These are phyloP conservation scores for Penicillium capsulatum DNA, from an alignment of 2,329 filamentous ascomycete genomes.

Conservation along the genomic window DNA sequence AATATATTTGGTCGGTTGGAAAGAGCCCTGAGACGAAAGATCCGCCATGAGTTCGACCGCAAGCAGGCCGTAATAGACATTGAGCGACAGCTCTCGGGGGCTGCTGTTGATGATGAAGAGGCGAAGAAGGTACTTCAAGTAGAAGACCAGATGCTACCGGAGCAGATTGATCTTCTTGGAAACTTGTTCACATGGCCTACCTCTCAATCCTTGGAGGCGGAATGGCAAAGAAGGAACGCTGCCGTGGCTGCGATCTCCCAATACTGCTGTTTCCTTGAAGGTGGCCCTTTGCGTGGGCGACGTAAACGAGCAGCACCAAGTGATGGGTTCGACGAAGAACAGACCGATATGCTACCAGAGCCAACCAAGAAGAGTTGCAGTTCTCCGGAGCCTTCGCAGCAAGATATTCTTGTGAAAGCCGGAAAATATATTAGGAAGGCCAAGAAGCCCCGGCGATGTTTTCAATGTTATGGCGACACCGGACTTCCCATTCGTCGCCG, in stretches of 20 bases:
- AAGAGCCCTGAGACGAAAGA: background rate
- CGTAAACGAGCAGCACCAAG: conserved; percentile 6
- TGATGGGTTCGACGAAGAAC: conserved; percentile 6
- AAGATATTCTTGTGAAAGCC: conserved; percentile 8
- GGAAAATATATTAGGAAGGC: conserved; percentile 12
- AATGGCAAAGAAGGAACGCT: conserved; percentile 12
- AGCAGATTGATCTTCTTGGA: conserved; percentile 15
- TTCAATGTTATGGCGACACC: conserved; percentile 15
- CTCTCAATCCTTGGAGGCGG: conserved; percentile 12
- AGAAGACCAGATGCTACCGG: conserved; percentile 6
- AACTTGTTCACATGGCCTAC: conserved; percentile 14
- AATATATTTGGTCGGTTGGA: background rate
- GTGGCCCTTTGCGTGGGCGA: conserved; percentile 7
- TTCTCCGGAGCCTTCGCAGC: conserved; percentile 2
- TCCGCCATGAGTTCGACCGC: background rate
- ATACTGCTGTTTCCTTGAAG: conserved; percentile 13
- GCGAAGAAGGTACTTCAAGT: conserved; percentile 10
- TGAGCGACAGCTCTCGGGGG: conserved; percentile 5
- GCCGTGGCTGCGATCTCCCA: conserved; percentile 8
- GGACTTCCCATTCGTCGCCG: conserved; percentile 6
- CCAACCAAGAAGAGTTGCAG: conserved; percentile 6
- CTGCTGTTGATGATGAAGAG: conserved; percentile 14
- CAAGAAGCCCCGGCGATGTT: conserved; percentile 14
- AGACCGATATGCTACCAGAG: background rate
- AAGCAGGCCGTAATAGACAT: conserved; percentile 1